Evolutionary conservation across 352 stramenopile genomes (phyloP), one percentile per base, ranked within the genome.

Genomic region (Globisporangium acanthophoron): DNA sequence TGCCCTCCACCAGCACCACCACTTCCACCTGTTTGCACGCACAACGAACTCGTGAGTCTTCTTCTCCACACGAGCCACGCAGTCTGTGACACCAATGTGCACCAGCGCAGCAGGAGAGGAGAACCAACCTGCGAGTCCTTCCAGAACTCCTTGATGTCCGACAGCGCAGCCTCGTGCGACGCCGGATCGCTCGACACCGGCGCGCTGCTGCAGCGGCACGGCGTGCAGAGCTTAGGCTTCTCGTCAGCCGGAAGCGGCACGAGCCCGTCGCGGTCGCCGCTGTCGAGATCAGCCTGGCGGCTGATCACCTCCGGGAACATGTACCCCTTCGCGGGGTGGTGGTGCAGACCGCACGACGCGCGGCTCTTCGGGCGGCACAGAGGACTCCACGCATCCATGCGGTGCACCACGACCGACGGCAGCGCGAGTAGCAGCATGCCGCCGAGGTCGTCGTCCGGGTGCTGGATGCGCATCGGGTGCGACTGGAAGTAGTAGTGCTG

Each of bases 1-100:
- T 98, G 29, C 96, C 96, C 75, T 99, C 96, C 2, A 98, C 78
- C 39, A 98, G 73, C 37, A 98, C 92, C n/a, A 99, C 85, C 52
- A 99, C 85, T 76, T 99, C 97, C 39, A 97, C 63, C 70, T 98
- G 54, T 15, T 40, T 51, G 24, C 52, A 55, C 21, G 45, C 24
- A 44, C n/a, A 56, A 43, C 52, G 37, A 59, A 1, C 37, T 35
- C 16, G 37, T 65, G 48, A 66, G 58, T 21, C 4, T 24, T n/a
- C 6, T 35, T n/a, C 37, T 37, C 33, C 13, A 39, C 20, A 33
- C 39, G 46, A 18, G 24, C n/a, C n/a, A 20, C 31, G 31, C 8
- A 40, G 35, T 15, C 35, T 40, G 12, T 3, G 9, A 52, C 24
- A 48, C 24, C 33, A 24, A 44, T 20, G 8, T 5, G 16, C 45